Evolutionary conservation across 148 eudicot genomes (phyloP).

Genomic region (Mesembryanthemum crystallinum): DNA sequence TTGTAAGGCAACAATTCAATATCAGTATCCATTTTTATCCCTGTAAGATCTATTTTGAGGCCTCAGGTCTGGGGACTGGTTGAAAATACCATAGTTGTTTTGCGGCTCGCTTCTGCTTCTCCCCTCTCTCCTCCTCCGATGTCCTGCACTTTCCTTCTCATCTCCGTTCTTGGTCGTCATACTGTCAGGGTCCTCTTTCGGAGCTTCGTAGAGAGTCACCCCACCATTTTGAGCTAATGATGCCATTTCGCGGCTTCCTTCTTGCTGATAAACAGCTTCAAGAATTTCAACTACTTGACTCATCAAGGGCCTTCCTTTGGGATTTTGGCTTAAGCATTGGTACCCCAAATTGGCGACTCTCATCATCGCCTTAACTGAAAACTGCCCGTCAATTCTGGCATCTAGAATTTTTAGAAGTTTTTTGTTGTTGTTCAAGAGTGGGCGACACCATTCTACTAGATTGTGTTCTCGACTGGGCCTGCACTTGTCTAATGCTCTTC

Average conservation of each 20-base stretch:
- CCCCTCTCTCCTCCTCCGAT: conserved; percentile 26
- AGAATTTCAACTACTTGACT: conserved; percentile 75
- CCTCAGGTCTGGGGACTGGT: conserved; percentile 34
- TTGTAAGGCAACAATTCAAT: background rate
- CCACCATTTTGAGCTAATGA: conserved; percentile 39
- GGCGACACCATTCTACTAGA: conserved; percentile 84
- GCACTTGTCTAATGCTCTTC: conserved; percentile 74
- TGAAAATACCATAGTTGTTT: conserved; percentile 32
- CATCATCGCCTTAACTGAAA: conserved; percentile 50
- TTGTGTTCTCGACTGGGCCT: conserved; percentile 79
- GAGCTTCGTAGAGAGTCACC: conserved; percentile 51
- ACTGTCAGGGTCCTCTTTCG: conserved; percentile 27
- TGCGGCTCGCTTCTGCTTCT: conserved; percentile 62
- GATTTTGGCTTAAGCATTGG: conserved; percentile 84
- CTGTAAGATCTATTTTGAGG: conserved; percentile 28
- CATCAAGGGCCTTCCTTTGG: conserved; percentile 81
- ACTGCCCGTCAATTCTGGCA: conserved; percentile 80
- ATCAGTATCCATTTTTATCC: conserved; percentile 20
- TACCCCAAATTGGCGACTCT: conserved; percentile 73
- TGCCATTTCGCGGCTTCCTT: conserved; percentile 42
- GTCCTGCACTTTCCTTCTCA: conserved; percentile 24
- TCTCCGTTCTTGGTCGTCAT: conserved; percentile 24
- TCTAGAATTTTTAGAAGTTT: conserved; percentile 65
- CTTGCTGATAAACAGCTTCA: conserved; percentile 51
- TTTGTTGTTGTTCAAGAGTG: conserved; percentile 68